A percentile compares a stretch with the other conserved stretches of the same genome.
These are phyloP conservation scores for Aspergillus felis DNA, from an alignment of 2,329 filamentous ascomycete species.

Conservation along the genomic window DNA sequence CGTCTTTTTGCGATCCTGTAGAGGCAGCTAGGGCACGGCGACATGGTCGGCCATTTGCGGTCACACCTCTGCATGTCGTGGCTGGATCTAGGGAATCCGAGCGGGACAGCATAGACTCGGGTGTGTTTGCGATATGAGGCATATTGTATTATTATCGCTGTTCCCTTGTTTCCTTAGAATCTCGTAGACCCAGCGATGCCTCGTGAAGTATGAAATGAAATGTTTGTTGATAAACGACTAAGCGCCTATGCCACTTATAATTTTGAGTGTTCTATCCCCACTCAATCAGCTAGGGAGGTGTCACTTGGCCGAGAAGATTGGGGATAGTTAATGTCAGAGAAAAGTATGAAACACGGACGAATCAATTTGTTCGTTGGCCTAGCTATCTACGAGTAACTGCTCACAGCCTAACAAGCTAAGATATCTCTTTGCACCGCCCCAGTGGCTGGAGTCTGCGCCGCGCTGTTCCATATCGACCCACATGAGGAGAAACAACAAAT, in stretches of 20 bases:
- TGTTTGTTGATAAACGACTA: background rate
- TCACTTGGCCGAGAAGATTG: background rate
- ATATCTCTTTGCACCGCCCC: background rate
- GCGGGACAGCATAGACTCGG: constrained; percentile 73
- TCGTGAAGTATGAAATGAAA: background rate
- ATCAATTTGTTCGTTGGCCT: background rate
- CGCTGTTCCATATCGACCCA: background rate
- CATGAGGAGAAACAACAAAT: background rate
- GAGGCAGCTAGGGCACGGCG: constrained; percentile 62
- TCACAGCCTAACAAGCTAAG: background rate
- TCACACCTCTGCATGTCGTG: constrained; percentile 85
- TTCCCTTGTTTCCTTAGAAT: background rate
- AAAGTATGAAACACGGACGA: background rate
- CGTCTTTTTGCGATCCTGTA: constrained; percentile 23
- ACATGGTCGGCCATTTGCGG: constrained; percentile 76
- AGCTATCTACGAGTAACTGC: background rate
- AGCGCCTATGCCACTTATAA: background rate
- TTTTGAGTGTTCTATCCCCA: background rate
- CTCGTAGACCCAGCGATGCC: background rate
- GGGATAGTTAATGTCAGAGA: background rate
- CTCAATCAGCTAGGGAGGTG: background rate
- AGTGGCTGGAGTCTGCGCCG: background rate
- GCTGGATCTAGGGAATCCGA: constrained; percentile 80
- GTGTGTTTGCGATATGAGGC: constrained; percentile 68
- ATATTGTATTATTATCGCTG: constrained; percentile 39